A percentile compares a stretch with the other conserved stretches of the same genome.
phyloP scores from a whole-genome alignment of 1,139 yeast species.

The Suhomyces maxii region DNA sequence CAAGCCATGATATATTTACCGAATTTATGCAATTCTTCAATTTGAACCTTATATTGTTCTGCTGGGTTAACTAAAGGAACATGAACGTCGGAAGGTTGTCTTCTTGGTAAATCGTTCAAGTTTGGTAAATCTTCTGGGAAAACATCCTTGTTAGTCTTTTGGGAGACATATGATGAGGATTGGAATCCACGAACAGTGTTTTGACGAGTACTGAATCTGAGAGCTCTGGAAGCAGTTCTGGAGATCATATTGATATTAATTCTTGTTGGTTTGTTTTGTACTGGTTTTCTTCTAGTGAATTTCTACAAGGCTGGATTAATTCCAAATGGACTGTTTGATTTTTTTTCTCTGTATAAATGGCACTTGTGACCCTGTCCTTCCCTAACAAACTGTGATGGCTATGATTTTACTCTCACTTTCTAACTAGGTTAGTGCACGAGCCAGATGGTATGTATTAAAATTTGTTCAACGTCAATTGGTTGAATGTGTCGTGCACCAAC shows the following conservation, averaged over 20 bases:
- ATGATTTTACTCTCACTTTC: background rate
- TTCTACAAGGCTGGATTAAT: too few relatives aligned
- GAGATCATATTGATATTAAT: constrained; percentile 6
- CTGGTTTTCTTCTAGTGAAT: background rate
- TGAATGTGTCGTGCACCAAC: constrained; percentile 8
- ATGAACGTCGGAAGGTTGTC: constrained; percentile 33
- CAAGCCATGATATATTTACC: constrained; percentile 79
- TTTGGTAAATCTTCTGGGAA: constrained; percentile 34
- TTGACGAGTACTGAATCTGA: constrained; percentile 6
- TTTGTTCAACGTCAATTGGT: constrained; percentile 13
- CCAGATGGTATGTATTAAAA: constrained; percentile 5
- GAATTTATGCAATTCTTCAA: constrained; percentile 78
- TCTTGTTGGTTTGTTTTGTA: background rate
- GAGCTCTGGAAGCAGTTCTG: constrained; percentile 8
- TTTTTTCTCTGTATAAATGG: background rate
- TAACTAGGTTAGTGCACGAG: background rate
- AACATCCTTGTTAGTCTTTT: constrained; percentile 2
- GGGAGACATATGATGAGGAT: constrained; percentile 1
- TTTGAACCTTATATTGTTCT: constrained; percentile 66
- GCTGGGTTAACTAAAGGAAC: constrained; percentile 77
- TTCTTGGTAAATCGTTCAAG: constrained; percentile 43
- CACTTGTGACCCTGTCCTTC: background rate
- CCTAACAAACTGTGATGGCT: background rate
- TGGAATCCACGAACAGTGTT: constrained; percentile 8
- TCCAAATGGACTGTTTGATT: background rate